Percentiles rank a stretch among this genome's conserved stretches.
phyloP scores from a whole-genome alignment of 2,329 filamentous ascomycete genomes.

The Grosmannia clavigera region DNA sequence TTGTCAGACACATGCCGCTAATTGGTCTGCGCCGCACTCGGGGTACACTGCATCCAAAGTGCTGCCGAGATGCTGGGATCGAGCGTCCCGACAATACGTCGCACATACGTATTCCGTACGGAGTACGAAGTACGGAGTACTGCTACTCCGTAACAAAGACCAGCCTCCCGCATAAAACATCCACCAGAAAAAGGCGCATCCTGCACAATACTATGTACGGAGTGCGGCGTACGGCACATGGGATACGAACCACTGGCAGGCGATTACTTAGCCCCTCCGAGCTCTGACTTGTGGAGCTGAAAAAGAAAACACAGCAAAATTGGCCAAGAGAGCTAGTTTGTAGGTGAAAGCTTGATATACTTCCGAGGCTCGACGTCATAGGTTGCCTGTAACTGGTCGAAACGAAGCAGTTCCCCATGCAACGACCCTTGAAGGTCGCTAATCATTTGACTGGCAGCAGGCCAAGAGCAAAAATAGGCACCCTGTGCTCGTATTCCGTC shows the following conservation, averaged over 20 bases:
- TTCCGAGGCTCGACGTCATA: not conserved
- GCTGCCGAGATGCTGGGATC: no score
- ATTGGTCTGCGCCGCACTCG: not conserved
- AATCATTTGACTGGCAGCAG: not conserved
- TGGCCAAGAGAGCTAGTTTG: not conserved
- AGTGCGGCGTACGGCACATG: not conserved
- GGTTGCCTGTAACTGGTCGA: not conserved
- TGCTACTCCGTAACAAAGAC: not conserved
- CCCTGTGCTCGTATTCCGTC: not conserved
- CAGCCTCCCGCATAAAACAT: not conserved
- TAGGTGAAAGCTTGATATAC: not conserved
- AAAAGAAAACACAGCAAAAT: not conserved
- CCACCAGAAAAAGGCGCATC: not conserved
- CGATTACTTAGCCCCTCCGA: no score
- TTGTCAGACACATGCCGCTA: not conserved
- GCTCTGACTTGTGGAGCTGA: no score
- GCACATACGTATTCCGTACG: no score
- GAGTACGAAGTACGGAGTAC: no score
- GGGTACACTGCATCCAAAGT: not conserved
- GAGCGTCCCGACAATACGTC: no score
- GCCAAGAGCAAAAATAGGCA: not conserved
- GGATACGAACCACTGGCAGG: not conserved
- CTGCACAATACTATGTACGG: no score
- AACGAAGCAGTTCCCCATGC: not conserved
- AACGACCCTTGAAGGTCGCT: not conserved